Evolutionary conservation across 441 rosid species (phyloP).

Genomic region (Flueggea neowawraea): DNA sequence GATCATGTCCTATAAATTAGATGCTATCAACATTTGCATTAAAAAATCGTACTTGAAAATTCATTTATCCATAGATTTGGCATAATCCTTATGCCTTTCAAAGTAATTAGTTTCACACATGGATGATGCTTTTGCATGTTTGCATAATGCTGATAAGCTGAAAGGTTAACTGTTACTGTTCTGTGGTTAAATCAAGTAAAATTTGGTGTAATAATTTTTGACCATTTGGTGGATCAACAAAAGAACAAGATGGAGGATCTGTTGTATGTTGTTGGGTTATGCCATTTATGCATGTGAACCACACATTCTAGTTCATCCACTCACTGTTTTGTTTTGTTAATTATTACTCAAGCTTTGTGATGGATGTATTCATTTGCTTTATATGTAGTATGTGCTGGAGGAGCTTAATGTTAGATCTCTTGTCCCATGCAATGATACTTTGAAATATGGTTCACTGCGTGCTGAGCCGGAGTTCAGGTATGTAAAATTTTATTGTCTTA

Average conservation of each 20-base stretch:
- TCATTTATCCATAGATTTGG: too few species aligned
- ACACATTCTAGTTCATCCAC: neutral
- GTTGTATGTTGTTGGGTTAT: neutral
- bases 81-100: too few species aligned
- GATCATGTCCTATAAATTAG: too few species aligned
- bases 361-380: conserved; percentile 19
- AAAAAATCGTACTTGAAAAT: too few species aligned
- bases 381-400: conserved; percentile 79
- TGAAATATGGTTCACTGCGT: conserved; percentile 83
- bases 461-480: conserved; percentile 99
- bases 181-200: too few species aligned
- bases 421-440: conserved; percentile 73
- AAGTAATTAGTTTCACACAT: too few species aligned
- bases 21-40: too few species aligned
- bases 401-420: conserved; percentile 91
- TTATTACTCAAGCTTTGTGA: conserved; percentile 1
- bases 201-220: too few species aligned
- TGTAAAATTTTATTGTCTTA: conserved; percentile 15
- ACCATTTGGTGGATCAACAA: neutral
- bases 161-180: too few species aligned
- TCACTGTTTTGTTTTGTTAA: neutral
- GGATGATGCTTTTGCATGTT: too few species aligned
- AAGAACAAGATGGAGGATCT: neutral
- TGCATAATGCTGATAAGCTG: too few species aligned
- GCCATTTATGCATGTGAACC: neutral